phyloP scores from a whole-genome alignment of 1,284 basidiomycete genomes.

The Ustilago crameri region DNA sequence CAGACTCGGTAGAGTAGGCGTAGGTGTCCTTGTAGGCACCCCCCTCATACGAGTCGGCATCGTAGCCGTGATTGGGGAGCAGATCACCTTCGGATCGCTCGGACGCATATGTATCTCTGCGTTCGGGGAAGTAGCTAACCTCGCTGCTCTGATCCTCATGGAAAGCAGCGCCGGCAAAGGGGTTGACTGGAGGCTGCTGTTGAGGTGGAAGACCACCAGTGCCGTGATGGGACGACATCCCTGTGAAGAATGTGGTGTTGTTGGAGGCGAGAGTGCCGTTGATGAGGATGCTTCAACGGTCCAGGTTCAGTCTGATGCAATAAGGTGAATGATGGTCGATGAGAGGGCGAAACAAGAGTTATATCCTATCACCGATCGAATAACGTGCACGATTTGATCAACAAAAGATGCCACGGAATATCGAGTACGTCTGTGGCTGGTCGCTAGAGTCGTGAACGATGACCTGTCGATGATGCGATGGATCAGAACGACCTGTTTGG shows the following conservation, averaged over 20 bases:
- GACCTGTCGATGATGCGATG: neutral
- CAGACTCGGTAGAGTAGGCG: constrained; percentile 54
- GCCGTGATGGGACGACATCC: constrained; percentile 51
- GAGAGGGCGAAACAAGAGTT: too few relatives aligned
- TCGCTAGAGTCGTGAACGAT: neutral
- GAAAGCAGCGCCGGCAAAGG: constrained; percentile 56
- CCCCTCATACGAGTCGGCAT: constrained; percentile 61
- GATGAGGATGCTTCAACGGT: neutral
- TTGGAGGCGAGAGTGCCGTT: constrained; percentile 5
- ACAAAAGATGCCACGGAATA: neutral
- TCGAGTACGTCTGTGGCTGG: neutral
- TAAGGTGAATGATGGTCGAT: neutral
- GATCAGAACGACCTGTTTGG: neutral
- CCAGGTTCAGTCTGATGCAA: neutral
- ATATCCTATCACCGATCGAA: constrained; percentile 25
- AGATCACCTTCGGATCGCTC: constrained; percentile 63
- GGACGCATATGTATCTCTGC: constrained; percentile 60
- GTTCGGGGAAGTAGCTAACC: constrained; percentile 57
- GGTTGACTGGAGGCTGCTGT: constrained; percentile 48
- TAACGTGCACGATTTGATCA: neutral
- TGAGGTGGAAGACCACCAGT: constrained; percentile 38
- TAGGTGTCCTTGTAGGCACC: constrained; percentile 54
- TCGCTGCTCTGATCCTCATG: constrained; percentile 58
- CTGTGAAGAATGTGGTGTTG: neutral
- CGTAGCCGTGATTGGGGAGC: constrained; percentile 59